A percentile compares a stretch with the other conserved stretches of the same genome.
Conservation (phyloP, 441 rosid genomes). For the Metrosideros polymorpha region DNA sequence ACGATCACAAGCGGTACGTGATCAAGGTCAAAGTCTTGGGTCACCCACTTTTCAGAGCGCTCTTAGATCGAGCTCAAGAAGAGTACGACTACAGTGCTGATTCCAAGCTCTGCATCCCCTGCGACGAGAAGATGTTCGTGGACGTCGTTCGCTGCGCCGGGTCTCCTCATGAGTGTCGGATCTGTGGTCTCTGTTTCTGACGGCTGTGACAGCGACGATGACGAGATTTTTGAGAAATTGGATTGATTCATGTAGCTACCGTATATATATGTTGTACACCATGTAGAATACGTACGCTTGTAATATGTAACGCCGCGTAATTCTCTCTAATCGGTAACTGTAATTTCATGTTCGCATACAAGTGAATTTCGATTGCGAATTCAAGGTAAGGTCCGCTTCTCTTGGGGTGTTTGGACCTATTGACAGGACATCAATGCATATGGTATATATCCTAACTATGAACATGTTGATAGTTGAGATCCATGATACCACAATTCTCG, state of each 20-base stretch:
- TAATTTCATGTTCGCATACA: neutral
- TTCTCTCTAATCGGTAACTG: conserved; percentile 3
- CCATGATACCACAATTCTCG: neutral
- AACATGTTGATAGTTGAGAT: neutral
- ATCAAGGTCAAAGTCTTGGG: conserved; percentile 57
- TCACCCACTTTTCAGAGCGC: conserved; percentile 71
- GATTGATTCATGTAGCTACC: conserved; percentile 18
- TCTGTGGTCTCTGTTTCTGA: conserved; percentile 20
- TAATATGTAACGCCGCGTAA: conserved; percentile 5
- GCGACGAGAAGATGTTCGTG: conserved; percentile 65
- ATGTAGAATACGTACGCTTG: conserved; percentile 14
- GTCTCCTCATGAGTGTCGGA: conserved; percentile 26
- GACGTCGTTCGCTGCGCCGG: conserved; percentile 54
- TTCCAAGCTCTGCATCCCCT: conserved; percentile 80
- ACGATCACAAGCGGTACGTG: conserved; percentile 55
- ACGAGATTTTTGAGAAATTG: conserved; percentile 4
- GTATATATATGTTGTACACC: conserved; percentile 6
- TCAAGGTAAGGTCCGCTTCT: neutral
- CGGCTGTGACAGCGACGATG: neutral
- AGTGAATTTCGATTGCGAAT: neutral
- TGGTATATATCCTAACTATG: neutral
- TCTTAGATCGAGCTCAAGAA: conserved; percentile 74
- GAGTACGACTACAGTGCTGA: conserved; percentile 52
- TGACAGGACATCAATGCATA: neutral
- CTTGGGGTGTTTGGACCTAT: neutral